Base-by-base conservation (phyloP, 192 early-diverging fungal species). In the Mycoemilia scoparia region DNA sequence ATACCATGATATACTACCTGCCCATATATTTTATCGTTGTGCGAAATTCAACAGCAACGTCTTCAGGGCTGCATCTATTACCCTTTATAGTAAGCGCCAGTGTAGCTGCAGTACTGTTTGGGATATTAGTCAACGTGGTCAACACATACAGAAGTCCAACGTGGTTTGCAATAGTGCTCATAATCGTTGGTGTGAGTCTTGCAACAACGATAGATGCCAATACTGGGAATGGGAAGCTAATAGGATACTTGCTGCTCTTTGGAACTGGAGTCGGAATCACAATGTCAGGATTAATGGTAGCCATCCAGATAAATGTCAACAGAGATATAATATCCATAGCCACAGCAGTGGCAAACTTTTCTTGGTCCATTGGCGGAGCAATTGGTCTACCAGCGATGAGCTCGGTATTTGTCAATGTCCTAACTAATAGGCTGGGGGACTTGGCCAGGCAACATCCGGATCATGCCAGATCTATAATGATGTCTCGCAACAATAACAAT, bases 21-120 rank as follows among this genome's bases (percentile, higher is more conserved):
- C 63, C 63, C 1, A 47, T 60, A 11, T 66, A 60, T 40, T 60
- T 55, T 34, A 50, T 49, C 28, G 50, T 57, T 28, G 54, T 50
- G 21, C 43, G 54, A 29, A 64, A 57, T 31, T 54, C 48, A 45
- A 58, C 43, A 14, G 60, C 55, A 2, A 54, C 54, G 2, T 43
- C 55, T 28, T 54, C 54, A 3, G 57, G 57, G 6, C 49, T 62
- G 25, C 53, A 36, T 14, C 51, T 54, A 53, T 42, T 54, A 27
- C 63, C 48, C n/a, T 27, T 62, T 7, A 54, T 54, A 1, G 50
- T 42, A n/a, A 49, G 58, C 32, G 46, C 57, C 23, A 43, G 49
- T 14, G 50, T 54, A 22, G 38, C 41, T 13, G 57, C 58, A 10
- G 48, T 53, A 7, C 15, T 67, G 2, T 43, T 51, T 7, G 53